These are phyloP conservation scores for Xylariaceae sp. DNA, from an alignment of 2,329 filamentous ascomycete species.

Conservation along the genomic window DNA sequence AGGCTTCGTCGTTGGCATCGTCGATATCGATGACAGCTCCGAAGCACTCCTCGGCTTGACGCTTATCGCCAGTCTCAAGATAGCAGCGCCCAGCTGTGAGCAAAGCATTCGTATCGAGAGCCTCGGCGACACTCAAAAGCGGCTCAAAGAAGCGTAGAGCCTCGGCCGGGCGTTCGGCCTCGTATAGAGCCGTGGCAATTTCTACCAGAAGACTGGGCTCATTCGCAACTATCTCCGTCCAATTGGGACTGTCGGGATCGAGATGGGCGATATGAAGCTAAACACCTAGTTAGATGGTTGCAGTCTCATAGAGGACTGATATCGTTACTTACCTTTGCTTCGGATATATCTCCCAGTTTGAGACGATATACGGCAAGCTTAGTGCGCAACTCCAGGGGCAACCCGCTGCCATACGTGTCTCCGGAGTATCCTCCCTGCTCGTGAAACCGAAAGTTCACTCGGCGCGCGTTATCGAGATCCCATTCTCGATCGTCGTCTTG, in stretches of 20 bases:
- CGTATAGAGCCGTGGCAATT: constrained; percentile 45
- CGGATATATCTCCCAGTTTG: constrained; percentile 59
- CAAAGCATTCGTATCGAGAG: constrained; percentile 48
- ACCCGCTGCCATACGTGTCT: constrained; percentile 62
- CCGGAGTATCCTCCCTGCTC: constrained; percentile 46
- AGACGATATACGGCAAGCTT: constrained; percentile 83
- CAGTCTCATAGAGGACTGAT: constrained; percentile 12
- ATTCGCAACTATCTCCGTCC: constrained; percentile 50
- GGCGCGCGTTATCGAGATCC: constrained; percentile 68
- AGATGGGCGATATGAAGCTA: constrained; percentile 66
- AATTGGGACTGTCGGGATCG: constrained; percentile 53
- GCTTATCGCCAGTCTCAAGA: constrained; percentile 54
- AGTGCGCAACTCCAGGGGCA: constrained; percentile 77
- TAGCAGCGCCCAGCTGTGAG: constrained; percentile 64
- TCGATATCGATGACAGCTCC: constrained; percentile 69
- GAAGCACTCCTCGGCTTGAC: constrained; percentile 72
- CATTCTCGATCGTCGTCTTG: constrained; percentile 81
- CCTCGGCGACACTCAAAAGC: constrained; percentile 44
- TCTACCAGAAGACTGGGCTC: constrained; percentile 79
- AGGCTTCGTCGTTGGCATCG: constrained; percentile 46
- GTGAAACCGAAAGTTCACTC: constrained; percentile 58
- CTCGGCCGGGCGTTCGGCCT: constrained; percentile 31
- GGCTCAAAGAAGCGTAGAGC: constrained; percentile 55
- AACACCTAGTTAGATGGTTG: constrained; percentile 17
- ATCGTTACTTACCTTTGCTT: constrained; percentile 61